phyloP scores from a whole-genome alignment of 331 rosid species.

The Rosa hybrid region DNA sequence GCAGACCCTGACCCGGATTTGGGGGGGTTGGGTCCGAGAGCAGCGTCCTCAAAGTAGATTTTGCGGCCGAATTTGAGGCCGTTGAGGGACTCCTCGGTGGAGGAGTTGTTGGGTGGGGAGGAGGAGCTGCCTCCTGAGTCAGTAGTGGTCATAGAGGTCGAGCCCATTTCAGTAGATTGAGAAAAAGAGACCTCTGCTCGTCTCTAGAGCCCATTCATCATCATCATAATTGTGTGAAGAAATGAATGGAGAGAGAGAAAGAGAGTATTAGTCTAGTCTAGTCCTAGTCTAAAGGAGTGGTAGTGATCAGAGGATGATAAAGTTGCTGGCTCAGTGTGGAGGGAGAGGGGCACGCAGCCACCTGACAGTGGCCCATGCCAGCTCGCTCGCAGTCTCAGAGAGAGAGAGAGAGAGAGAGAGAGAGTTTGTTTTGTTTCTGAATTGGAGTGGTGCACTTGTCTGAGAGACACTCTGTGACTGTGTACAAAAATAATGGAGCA shows the following conservation, averaged over 20 bases:
- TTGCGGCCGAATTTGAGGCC: constrained; percentile 74
- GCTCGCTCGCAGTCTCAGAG: constrained; percentile 12
- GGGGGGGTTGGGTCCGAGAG: constrained; percentile 23
- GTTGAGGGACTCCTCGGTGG: constrained; percentile 63
- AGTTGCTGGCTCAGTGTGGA: constrained; percentile 16
- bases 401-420: background rate
- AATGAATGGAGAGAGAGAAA: constrained; percentile 6
- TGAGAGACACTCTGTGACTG: background rate
- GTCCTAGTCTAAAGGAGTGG: background rate
- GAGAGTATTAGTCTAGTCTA: background rate
- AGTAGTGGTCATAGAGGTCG: constrained; percentile 36
- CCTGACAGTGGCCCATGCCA: constrained; percentile 74
- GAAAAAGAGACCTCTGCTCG: background rate
- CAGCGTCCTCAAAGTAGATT: constrained; percentile 73
- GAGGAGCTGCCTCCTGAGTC: constrained; percentile 52
- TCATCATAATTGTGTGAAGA: background rate
- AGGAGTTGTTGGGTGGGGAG: constrained; percentile 45
- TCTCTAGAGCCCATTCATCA: background rate
- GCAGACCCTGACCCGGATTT: constrained; percentile 31
- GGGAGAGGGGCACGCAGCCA: constrained; percentile 29
- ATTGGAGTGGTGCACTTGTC: background rate
- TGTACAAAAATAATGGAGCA: constrained; percentile 22
- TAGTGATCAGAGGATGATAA: constrained; percentile 5
- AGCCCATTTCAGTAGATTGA: constrained; percentile 45
- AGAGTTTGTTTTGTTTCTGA: background rate